Percentiles rank a stretch among this genome's conserved stretches.
phyloP scores from a whole-genome alignment of 257 asterid genomes.

The Nicotiana obtusifolia region DNA sequence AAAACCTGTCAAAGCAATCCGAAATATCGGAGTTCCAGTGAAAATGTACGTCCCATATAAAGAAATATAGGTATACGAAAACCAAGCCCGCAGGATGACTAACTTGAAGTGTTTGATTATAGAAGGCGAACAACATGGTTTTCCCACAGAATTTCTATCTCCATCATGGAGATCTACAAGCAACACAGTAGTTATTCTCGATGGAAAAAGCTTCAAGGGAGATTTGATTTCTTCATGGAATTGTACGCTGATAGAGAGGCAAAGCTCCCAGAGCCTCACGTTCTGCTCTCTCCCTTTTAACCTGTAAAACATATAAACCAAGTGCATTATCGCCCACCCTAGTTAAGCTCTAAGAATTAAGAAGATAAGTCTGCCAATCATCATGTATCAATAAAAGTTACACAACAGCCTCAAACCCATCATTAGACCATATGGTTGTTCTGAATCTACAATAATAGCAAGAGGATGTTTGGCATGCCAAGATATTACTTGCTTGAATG shows the following conservation, averaged over 20 bases:
- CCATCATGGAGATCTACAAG: slow-evolving; percentile 1
- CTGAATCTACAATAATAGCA: neutral
- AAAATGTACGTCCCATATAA: neutral
- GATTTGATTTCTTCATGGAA: slow-evolving; percentile 46
- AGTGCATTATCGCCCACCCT: neutral
- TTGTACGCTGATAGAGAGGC: slow-evolving; percentile 88
- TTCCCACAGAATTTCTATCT: neutral
- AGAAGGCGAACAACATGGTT: neutral
- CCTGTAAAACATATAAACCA: slow-evolving; percentile 33
- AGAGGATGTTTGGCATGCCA: neutral
- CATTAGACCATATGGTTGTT: neutral
- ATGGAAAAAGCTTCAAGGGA: neutral
- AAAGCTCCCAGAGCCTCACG: slow-evolving; percentile 90
- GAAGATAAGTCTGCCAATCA: neutral
- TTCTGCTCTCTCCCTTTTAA: slow-evolving; percentile 84
- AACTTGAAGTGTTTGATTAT: neutral
- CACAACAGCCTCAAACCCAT: neutral
- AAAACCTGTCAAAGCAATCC: neutral
- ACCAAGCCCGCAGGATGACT: slow-evolving; percentile 3
- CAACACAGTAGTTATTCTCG: slow-evolving; percentile 6
- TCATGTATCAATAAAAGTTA: neutral
- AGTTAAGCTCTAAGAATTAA: neutral
- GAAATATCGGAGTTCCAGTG: neutral
- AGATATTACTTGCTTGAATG: neutral
- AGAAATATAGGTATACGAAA: neutral